Conservation (phyloP, 2,329 filamentous ascomycete genomes). For the Pseudogymnoascus sp. region DNA sequence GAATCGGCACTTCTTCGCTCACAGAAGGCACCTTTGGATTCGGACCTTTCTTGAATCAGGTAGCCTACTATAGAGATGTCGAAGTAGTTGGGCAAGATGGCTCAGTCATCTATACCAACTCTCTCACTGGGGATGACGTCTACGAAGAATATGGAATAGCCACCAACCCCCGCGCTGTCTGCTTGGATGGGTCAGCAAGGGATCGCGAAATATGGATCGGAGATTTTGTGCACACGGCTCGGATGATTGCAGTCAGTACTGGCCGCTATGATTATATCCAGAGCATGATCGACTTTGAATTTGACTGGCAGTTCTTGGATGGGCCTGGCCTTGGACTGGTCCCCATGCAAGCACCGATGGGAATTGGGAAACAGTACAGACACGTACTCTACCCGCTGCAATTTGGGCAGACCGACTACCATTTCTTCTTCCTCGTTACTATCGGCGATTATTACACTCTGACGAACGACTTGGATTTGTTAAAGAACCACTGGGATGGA, state of each 20-base stretch:
- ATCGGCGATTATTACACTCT: neutral
- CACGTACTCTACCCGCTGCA: constrained; percentile 9
- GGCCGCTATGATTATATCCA: constrained; percentile 29
- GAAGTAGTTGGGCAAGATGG: constrained; percentile 25
- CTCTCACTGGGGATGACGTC: constrained; percentile 22
- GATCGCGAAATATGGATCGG: constrained; percentile 37
- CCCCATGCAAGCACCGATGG: constrained; percentile 12
- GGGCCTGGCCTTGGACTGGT: constrained; percentile 10
- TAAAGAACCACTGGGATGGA: neutral
- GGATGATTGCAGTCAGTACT: constrained; percentile 32
- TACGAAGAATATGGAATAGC: constrained; percentile 34
- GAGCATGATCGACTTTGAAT: constrained; percentile 29
- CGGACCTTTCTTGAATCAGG: constrained; percentile 35
- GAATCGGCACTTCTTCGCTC: constrained; percentile 12
- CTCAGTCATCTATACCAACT: constrained; percentile 28
- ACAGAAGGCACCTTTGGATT: constrained; percentile 34
- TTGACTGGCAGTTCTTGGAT: constrained; percentile 22
- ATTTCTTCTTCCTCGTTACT: constrained; percentile 4
- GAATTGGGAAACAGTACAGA: constrained; percentile 9
- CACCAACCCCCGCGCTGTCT: constrained; percentile 30
- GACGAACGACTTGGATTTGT: neutral
- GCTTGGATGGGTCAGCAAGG: constrained; percentile 36
- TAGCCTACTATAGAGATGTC: constrained; percentile 29
- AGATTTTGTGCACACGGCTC: constrained; percentile 36
- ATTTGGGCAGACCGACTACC: constrained; percentile 8